Percentiles rank a stretch among this genome's conserved stretches.
These are phyloP conservation scores for Capronia epimyces DNA, from an alignment of 2,329 filamentous ascomycete genomes.

Conservation along the genomic window DNA sequence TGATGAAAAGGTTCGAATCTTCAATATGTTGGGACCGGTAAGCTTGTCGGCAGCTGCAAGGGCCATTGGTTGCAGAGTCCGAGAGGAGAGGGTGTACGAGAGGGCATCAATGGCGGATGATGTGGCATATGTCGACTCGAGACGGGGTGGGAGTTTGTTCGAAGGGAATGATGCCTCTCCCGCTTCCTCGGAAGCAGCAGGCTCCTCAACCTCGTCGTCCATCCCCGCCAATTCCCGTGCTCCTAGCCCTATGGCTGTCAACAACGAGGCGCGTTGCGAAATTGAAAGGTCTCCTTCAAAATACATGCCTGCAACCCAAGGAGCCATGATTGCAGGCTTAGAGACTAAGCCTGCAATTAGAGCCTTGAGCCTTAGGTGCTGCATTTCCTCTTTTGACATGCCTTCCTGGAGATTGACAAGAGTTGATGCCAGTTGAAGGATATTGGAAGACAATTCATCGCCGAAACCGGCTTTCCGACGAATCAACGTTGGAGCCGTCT, in stretches of 20 bases:
- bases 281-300: constrained; percentile 91
- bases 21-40: constrained; percentile 76
- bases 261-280: constrained; percentile 71
- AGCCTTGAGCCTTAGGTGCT: constrained; percentile 67
- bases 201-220: constrained; percentile 45
- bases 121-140: constrained; percentile 65
- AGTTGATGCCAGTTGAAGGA: constrained; percentile 69
- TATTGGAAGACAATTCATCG: constrained; percentile 77
- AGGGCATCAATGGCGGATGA: constrained; percentile 60
- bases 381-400: constrained; percentile 70
- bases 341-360: constrained; percentile 77
- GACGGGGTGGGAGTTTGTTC: constrained; percentile 66
- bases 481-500: constrained; percentile 72
- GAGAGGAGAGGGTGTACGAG: constrained; percentile 60
- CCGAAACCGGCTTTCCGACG: constrained; percentile 84
- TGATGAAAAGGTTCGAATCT: constrained; percentile 82
- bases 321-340: constrained; percentile 69
- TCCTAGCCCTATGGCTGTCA: constrained; percentile 74
- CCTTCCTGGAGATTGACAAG: constrained; percentile 79
- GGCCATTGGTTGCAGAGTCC: constrained; percentile 75
- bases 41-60: constrained; percentile 72
- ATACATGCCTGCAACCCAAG: constrained; percentile 77
- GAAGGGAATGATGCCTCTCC: constrained; percentile 62
- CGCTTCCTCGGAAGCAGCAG: constrained; percentile 31
- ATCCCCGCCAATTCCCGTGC: constrained; percentile 80